Base-by-base conservation (phyloP, 441 rosid species). In the Raphanus hybrid region DNA sequence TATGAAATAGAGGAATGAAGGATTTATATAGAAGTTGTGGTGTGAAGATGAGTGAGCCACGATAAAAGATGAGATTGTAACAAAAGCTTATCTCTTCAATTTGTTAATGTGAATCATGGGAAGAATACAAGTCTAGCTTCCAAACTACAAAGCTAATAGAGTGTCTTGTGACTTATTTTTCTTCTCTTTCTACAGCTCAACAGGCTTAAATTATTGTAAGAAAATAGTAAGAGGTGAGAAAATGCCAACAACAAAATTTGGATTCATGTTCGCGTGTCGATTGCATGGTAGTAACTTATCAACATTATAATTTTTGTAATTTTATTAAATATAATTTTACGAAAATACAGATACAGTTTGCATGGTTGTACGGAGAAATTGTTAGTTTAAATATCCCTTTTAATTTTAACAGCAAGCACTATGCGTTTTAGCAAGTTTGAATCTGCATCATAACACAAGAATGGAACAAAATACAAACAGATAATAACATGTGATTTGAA, bases 101-200 rank as follows among this genome's bases (percentile, higher is more conserved):
- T 12, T 37, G 77, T 72, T 72, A 48, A 73, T 73, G 78, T 68
- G 43, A 74, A 64, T 74, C 82, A 79, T 79, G 78, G 74, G 78
- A 64, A 74, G 69, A 79, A 69, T 69, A 79, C 75, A 79, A 70
- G 67, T 59, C 9, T 69, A 63, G 63, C 64, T 73, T 16, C 76
- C 64, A 73, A 73, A 62, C 81, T 78, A 73, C 66, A 78, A 18
- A 62, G 62, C 75, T 69, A 57, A 57, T 62, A 55, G 69, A 29
- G 0, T 39, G 16, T 79, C 82, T 64, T 69, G 82, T 79, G 82
- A 79, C 78, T 23, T 73, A 5, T 63, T 20, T 63, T 43, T 63
- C 37, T 61, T 37, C 45, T 48, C 70, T 69, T 18, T 78, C 71
- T 54, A 68, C 82, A 78, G 75, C 78, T 69, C 74, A 74, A 34